phyloP scores from a whole-genome alignment of 2,329 filamentous ascomycete species.

The Fusarium devonianum region DNA sequence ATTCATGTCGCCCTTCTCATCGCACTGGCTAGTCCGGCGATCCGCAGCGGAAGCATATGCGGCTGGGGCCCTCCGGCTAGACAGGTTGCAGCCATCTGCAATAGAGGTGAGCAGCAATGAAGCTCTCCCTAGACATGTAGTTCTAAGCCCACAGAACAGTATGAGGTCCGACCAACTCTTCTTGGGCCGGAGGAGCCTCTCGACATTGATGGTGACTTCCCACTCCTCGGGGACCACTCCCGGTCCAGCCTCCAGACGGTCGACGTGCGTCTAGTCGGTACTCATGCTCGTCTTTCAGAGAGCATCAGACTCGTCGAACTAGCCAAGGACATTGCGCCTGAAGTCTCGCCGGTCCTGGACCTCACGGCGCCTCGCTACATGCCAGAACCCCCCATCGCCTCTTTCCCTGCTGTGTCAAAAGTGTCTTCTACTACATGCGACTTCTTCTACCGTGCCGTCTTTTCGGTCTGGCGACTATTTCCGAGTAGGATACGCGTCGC shows the following conservation, averaged over 20 bases:
- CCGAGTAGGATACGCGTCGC: background rate
- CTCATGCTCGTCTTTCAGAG: constrained; percentile 38
- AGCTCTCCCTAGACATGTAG: too few species aligned
- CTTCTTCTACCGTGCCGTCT: too few species aligned
- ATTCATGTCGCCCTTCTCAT: constrained; percentile 11
- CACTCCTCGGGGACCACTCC: constrained; percentile 45
- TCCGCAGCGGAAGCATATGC: constrained; percentile 37
- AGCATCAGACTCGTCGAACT: constrained; percentile 41
- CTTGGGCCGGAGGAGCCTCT: constrained; percentile 7
- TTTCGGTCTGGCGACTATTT: background rate
- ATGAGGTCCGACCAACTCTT: background rate
- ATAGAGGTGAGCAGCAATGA: constrained; percentile 41
- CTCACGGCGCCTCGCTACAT: background rate
- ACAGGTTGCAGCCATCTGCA: constrained; percentile 38
- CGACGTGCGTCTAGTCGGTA: constrained; percentile 42
- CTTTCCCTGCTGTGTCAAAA: too few species aligned
- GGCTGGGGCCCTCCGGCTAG: constrained; percentile 35
- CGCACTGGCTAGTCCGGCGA: constrained; percentile 43
- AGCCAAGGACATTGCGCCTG: constrained; percentile 14
- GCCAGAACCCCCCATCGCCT: too few species aligned
- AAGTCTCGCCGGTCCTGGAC: background rate
- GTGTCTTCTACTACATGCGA: too few species aligned
- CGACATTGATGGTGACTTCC: constrained; percentile 33
- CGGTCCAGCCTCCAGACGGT: constrained; percentile 35
- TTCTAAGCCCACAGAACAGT: too few species aligned